Evolutionary conservation across 495 filamentous ascomycete genomes (phyloP), one percentile per base, ranked within the genome.

Genomic region (Cladorrhinum samala): DNA sequence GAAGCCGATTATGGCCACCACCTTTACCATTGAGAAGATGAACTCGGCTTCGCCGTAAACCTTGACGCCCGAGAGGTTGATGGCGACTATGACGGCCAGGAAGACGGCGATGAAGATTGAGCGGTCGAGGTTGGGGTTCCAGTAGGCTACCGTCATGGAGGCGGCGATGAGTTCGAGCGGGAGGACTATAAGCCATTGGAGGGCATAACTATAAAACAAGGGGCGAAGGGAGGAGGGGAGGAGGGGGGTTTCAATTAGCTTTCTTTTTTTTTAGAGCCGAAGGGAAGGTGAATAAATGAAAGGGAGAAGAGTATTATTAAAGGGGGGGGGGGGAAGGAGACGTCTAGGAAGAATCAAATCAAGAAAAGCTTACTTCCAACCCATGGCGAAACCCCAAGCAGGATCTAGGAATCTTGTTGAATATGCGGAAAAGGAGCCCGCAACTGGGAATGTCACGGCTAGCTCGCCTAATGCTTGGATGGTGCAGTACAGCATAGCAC

Each of bases 341-440:
- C n/a, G n/a, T 33, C 6, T 33, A 33, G 27, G 27, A 33, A n/a
- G n/a, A n/a, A n/a, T n/a, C n/a, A n/a, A n/a, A n/a, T n/a, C n/a
- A n/a, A n/a, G 17, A 43, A 53, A 42, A 24, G 79, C 77, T 67
- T 59, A 83, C 76, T 96, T 95, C 92, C 91, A 96, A 23, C 93
- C 93, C 89, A 96, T 95, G 42, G 93, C 91, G 61, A 96, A 96
- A 0, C 93, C 93, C 92, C 91, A 96, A 2, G 92, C 89, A 9
- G 91, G 91, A 61, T 96, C 91, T 9, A 96, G 63, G 62, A 96
- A 97, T 20, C 92, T 81, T 33, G 89, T 95, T 16, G 91, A 95
- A 68, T 90, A 96, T 33, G 89, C 84, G 11, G 91, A 85, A 68
- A 97, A 97, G 18, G 90, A 95, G 50, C 92, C 92, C 39, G 92